Base-by-base conservation (phyloP, 768 basidiomycete genomes). In the Myochromella boudieri region DNA sequence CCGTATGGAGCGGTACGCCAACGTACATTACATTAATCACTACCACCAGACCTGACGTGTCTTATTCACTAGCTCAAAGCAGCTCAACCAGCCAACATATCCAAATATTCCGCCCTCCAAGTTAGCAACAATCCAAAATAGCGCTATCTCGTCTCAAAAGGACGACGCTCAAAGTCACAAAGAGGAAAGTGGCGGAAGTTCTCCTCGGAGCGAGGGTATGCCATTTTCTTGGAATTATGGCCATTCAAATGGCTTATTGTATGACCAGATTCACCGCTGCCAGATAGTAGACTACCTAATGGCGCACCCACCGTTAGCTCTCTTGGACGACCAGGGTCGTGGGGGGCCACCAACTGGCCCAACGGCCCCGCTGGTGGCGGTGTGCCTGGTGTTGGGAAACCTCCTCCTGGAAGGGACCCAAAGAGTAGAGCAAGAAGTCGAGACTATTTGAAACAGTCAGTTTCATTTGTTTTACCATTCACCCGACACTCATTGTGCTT, bases 361-460 rank as follows among this genome's bases (percentile, higher is more conserved):
- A 78, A 71, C 55, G 76, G 66, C 21, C 73, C 75, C 1, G 59
- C 73, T 10, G 67, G 67, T 28, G 74, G 71, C 18, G 62, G 76
- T 14, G 58, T 64, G 39, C 73, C 75, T 39, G 76, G 75, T 34
- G 63, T 80, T 54, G 84, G 84, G 36, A 93, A 84, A 62, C 87
- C 82, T 31, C 85, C 78, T 18, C 82, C 84, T 7, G 90, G 87
- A 26, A 83, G 92, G 46, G 95, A 97, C 68, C 93, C 93, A n/a
- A 95, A 97, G 68, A 89, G 91, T 59, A 80, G 95, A 59, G 93
- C 95, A 33, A 79, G 92, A 48, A 95, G 92, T 69, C 77, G 95
- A 45, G 97, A 99, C 52, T 99, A 97, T 65, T 78, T 99, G 57
- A 99, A 98, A 68, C 95, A 99, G 85, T 93, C 59, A 60, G 87